Percentiles rank a stretch among this genome's conserved stretches.
Conservation (phyloP, 1,284 basidiomycete species). For the Pyrrhoderma lamaoense region DNA sequence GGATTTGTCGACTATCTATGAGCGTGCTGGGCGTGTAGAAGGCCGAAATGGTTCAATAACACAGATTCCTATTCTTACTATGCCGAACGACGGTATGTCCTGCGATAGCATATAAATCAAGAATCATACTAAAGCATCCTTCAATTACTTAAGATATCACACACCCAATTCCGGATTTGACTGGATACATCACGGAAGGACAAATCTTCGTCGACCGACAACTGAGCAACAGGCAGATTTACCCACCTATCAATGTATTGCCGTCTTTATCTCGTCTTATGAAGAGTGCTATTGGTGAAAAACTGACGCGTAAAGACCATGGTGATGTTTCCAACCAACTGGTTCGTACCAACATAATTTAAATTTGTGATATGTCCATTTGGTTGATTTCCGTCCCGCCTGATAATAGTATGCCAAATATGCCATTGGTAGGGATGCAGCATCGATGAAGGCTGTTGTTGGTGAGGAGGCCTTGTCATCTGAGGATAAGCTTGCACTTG, state of each 20-base stretch:
- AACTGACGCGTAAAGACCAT: constrained; percentile 96
- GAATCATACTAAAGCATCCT: constrained; percentile 5
- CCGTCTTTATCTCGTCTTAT: constrained; percentile 98
- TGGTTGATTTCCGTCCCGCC: neutral
- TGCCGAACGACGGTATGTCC: constrained; percentile 94
- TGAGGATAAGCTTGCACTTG: constrained; percentile 90
- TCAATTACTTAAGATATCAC: constrained; percentile 83
- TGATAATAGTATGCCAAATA: constrained; percentile 83
- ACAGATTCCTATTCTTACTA: constrained; percentile 98
- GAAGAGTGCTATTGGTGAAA: constrained; percentile 99
- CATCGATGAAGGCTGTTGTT: constrained; percentile 99
- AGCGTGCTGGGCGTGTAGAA: constrained; percentile 96
- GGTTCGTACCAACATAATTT: constrained; percentile 38
- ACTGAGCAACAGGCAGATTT: constrained; percentile 92
- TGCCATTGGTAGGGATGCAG: constrained; percentile 95
- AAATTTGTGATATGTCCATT: neutral
- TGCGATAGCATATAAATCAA: constrained; percentile 12
- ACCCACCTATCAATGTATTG: constrained; percentile 99
- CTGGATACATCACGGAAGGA: constrained; percentile 98
- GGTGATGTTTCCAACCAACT: constrained; percentile 98
- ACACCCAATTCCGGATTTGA: constrained; percentile 99
- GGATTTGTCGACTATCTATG: constrained; percentile 97
- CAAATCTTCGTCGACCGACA: constrained; percentile 99
- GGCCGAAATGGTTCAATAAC: constrained; percentile 99
- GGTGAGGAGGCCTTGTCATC: constrained; percentile 94